These are phyloP conservation scores for Avena sativa DNA, from an alignment of 176 grass and related monocot genomes.

Conservation along the genomic window DNA sequence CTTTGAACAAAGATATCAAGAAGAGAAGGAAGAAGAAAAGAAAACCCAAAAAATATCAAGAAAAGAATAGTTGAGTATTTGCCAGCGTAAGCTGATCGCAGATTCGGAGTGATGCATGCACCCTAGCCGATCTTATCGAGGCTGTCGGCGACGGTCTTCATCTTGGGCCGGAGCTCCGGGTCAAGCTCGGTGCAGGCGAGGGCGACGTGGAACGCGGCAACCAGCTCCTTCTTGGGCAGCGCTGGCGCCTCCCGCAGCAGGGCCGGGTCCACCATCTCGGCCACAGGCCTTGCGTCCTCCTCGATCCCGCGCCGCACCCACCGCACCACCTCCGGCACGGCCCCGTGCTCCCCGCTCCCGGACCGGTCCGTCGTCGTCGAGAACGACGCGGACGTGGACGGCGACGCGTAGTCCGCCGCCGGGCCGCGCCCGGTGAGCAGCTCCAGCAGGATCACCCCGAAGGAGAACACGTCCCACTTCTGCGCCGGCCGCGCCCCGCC, in stretches of 20 bases:
- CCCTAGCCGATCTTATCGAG: conserved; percentile 67
- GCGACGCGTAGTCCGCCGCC: conserved; percentile 56
- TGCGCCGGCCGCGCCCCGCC: conserved; percentile 40
- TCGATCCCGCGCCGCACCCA: conserved; percentile 81
- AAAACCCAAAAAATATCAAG: too few relatives aligned
- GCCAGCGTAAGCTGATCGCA: not conserved
- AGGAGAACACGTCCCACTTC: conserved; percentile 88
- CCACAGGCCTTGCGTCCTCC: conserved; percentile 54
- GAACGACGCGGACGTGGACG: conserved; percentile 56
- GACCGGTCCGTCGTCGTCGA: conserved; percentile 50
- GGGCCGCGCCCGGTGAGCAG: conserved; percentile 61
- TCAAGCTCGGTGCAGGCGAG: conserved; percentile 66
- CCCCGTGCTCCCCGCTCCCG: conserved; percentile 49
- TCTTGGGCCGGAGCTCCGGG: conserved; percentile 69
- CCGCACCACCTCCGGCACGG: conserved; percentile 65
- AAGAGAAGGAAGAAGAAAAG: too few relatives aligned
- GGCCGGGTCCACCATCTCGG: conserved; percentile 68
- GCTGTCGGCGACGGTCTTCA: conserved; percentile 80
- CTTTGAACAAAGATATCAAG: too few relatives aligned
- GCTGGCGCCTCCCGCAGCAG: conserved; percentile 47
- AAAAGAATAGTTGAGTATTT: not conserved
- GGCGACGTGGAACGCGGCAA: conserved; percentile 79
- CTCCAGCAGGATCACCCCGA: conserved; percentile 78
- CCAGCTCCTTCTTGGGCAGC: conserved; percentile 79
- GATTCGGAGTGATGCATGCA: not conserved